Evolutionary conservation across 805 yeast species (phyloP).

Genomic region (Sungouiozyma ichnusensis): DNA sequence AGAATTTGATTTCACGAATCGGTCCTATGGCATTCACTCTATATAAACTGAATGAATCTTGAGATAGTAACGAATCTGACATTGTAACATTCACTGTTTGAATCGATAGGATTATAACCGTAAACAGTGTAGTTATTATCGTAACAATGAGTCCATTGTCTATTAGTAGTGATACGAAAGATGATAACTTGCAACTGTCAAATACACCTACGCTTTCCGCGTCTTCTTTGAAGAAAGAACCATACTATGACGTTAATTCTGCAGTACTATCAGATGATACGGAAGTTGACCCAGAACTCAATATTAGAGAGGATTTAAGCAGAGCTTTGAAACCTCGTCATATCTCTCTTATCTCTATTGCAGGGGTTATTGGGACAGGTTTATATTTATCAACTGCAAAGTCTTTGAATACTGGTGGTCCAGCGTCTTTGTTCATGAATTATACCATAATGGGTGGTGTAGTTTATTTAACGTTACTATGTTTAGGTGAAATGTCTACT

Average conservation of each 20-base stretch:
- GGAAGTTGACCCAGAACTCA: constrained; percentile 6
- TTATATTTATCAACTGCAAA: constrained; percentile 46
- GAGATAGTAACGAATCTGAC: too few species aligned
- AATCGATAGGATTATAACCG: too few species aligned
- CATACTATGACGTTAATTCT: background rate
- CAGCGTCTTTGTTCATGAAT: constrained; percentile 41
- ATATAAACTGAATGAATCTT: background rate
- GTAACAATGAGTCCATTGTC: background rate
- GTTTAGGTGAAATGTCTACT: constrained; percentile 49
- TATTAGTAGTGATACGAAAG: background rate
- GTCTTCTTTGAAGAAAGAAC: background rate
- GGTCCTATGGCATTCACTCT: background rate
- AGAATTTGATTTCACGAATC: too few species aligned
- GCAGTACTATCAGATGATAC: background rate
- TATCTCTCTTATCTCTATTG: constrained; percentile 69
- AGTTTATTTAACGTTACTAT: constrained; percentile 43
- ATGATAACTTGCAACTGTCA: background rate
- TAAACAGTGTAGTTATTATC: background rate
- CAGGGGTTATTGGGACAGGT: constrained; percentile 69
- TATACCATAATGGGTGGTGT: constrained; percentile 40
- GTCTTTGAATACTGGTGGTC: constrained; percentile 41
- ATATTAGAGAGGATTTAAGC: constrained; percentile 7
- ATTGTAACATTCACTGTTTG: too few species aligned
- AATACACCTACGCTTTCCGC: background rate
- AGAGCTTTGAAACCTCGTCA: constrained; percentile 46